A percentile compares a stretch with the other conserved stretches of the same genome.
phyloP scores from a whole-genome alignment of 768 basidiomycete species.

The Paxillus rubicundulus region DNA sequence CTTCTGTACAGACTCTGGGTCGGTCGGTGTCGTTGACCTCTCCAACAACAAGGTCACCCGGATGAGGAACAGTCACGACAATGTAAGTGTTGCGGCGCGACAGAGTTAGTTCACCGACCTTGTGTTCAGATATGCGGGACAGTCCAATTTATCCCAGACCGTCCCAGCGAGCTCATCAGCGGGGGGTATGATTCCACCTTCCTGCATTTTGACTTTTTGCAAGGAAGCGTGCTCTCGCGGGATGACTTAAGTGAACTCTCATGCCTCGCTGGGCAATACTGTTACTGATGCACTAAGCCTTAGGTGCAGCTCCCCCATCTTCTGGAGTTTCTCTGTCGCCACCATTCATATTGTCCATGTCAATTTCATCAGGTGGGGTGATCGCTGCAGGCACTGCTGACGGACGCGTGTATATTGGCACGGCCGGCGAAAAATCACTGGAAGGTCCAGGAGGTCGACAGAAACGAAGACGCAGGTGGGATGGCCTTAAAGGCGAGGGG shows the following conservation, averaged over 20 bases:
- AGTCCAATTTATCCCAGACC: conserved; percentile 67
- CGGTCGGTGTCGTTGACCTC: conserved; percentile 65
- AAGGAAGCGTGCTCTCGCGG: conserved; percentile 55
- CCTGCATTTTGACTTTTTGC: conserved; percentile 63
- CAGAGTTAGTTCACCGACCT: background rate
- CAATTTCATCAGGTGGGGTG: conserved; percentile 56
- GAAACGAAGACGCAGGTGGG: conserved; percentile 66
- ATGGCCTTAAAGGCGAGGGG: conserved; percentile 54
- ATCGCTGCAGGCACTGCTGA: conserved; percentile 75
- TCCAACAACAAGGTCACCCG: conserved; percentile 42
- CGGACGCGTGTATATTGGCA: conserved; percentile 67
- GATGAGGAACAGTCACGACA: conserved; percentile 64
- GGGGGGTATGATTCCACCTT: conserved; percentile 73
- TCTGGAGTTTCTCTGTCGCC: conserved; percentile 63
- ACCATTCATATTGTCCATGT: conserved; percentile 66
- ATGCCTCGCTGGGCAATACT: background rate
- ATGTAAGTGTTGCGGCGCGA: conserved; percentile 42
- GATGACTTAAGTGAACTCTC: conserved; percentile 51
- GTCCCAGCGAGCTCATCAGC: conserved; percentile 70
- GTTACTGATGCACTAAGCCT: conserved; percentile 1
- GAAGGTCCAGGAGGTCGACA: conserved; percentile 35
- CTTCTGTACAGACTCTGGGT: conserved; percentile 68
- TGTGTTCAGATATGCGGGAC: conserved; percentile 61
- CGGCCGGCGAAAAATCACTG: conserved; percentile 56
- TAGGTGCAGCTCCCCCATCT: conserved; percentile 39